Evolutionary conservation across 495 filamentous ascomycete genomes (phyloP).

Genomic region (Penicillium paxilli): DNA sequence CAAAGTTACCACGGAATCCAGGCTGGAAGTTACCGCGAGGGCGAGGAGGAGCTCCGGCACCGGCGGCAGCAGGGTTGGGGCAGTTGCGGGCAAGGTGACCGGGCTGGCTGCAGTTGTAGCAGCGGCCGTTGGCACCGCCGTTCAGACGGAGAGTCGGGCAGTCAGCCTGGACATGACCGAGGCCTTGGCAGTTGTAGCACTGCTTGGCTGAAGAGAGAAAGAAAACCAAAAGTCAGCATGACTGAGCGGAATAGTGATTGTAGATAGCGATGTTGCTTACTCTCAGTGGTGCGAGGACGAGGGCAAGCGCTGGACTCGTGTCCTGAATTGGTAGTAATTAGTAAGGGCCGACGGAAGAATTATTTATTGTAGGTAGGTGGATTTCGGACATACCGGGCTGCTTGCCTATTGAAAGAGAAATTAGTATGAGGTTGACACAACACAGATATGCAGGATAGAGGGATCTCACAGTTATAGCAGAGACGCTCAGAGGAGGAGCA

Average conservation of each 20-base stretch:
- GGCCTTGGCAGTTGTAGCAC: slow-evolving; percentile 99
- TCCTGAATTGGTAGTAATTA: slow-evolving; percentile 55
- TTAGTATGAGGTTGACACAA: slow-evolving; percentile 21
- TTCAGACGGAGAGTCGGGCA: slow-evolving; percentile 95
- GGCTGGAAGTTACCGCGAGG: slow-evolving; percentile 30
- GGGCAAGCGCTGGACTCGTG: slow-evolving; percentile 98
- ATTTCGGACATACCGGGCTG: slow-evolving; percentile 65
- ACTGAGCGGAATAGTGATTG: not conserved
- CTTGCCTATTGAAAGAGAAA: slow-evolving; percentile 59
- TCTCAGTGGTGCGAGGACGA: slow-evolving; percentile 92
- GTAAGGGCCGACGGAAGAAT: slow-evolving; percentile 20
- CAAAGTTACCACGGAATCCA: slow-evolving; percentile 66
- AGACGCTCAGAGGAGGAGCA: slow-evolving; percentile 95
- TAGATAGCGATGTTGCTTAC: slow-evolving; percentile 37
- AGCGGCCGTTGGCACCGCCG: slow-evolving; percentile 77
- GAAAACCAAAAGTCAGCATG: slow-evolving; percentile 31
- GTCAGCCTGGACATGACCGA: slow-evolving; percentile 98
- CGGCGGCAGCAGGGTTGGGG: slow-evolving; percentile 64
- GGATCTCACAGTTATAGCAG: slow-evolving; percentile 93
- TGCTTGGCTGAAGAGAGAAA: slow-evolving; percentile 90
- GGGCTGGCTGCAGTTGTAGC: slow-evolving; percentile 92
- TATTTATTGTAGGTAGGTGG: too few relatives aligned
- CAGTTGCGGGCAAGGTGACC: slow-evolving; percentile 93
- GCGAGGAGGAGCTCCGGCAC: slow-evolving; percentile 59
- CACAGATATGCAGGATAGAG: not conserved